Base-by-base conservation (phyloP, 768 basidiomycete genomes). In the Tricholomella constricta region DNA sequence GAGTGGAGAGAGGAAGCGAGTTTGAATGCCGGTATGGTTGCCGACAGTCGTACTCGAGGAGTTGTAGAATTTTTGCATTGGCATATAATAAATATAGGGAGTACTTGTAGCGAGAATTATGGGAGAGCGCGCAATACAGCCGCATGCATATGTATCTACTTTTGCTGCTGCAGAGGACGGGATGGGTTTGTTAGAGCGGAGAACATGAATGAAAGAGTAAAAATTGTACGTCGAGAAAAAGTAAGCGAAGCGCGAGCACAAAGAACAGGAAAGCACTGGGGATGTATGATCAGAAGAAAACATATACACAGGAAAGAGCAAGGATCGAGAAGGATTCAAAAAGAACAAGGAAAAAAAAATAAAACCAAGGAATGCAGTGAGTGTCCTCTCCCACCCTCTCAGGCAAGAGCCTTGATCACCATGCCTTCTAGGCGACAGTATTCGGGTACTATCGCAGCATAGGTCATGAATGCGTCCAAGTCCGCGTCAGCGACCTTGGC, bases 401-500 rank as follows among this genome's bases (percentile, higher is more conserved):
- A 79, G 19, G 80, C 76, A 42, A 79, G 78, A 22, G 74, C 77
- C 62, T 90, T 91, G 59, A 86, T 79, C 45, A 92, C 69, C 81
- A 93, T 86, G 10, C 82, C 79, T 70, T 94, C 91, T 58, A 94
- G 69, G 36, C 91, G 75, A 72, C 81, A 84, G 67, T 84, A 93
- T 71, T 94, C 91, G 23, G 89, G 88, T 15, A 93, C 86, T 65
- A 92, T 88, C 31, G 89, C 83, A 17, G 90, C 89, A 65, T 94
- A 94, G 0, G 86, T 82, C 83, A 90, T 81, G 69, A 91, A 91
- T 50, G 90, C 85, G 67, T 94, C 91, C 48, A 83, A 71, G 65
- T 94, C 91, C 12, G 91, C 83, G 54, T 91, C 89, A 0, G 91
- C 90, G 6, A 93, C 86, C 69, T 91, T 91, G 27, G 83, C 86